Conservation (phyloP, 2,329 filamentous ascomycete genomes). For the Cytospora leucostoma region DNA sequence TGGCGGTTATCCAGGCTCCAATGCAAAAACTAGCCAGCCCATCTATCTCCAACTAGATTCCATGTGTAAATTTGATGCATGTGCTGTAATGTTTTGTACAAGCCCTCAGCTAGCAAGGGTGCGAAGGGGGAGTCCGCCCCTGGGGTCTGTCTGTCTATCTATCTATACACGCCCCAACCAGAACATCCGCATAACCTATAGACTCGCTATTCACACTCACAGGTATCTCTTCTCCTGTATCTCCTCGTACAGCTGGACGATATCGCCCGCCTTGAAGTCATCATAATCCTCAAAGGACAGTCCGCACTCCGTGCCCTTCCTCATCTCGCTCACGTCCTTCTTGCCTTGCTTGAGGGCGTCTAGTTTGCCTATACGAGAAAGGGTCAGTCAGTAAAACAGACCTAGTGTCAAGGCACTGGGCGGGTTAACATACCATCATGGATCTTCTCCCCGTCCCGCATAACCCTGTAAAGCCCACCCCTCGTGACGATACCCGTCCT, state of each 20-base stretch:
- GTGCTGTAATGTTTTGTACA: neutral
- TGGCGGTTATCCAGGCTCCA: neutral
- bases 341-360: conserved; percentile 87
- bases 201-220: conserved; percentile 37
- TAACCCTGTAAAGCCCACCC: conserved; percentile 67
- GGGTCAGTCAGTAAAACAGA: conserved; percentile 24
- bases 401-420: neutral
- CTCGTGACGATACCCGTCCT: conserved; percentile 74
- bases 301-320: conserved; percentile 91
- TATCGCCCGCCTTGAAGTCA: conserved; percentile 77
- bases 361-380: conserved; percentile 63
- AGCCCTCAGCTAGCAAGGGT: neutral
- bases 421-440: conserved; percentile 73
- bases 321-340: conserved; percentile 86
- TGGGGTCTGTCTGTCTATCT: neutral
- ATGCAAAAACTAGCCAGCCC: neutral
- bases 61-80: neutral
- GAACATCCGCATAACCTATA: conserved; percentile 6
- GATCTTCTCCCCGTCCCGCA: conserved; percentile 69
- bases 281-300: conserved; percentile 81
- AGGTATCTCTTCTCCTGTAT: conserved; percentile 67
- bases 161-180: conserved; percentile 2
- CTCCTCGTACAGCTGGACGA: conserved; percentile 86
- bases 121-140: neutral
- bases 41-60: neutral